phyloP scores from a whole-genome alignment of 2,329 filamentous ascomycete species.

The Xylaria multiplex region DNA sequence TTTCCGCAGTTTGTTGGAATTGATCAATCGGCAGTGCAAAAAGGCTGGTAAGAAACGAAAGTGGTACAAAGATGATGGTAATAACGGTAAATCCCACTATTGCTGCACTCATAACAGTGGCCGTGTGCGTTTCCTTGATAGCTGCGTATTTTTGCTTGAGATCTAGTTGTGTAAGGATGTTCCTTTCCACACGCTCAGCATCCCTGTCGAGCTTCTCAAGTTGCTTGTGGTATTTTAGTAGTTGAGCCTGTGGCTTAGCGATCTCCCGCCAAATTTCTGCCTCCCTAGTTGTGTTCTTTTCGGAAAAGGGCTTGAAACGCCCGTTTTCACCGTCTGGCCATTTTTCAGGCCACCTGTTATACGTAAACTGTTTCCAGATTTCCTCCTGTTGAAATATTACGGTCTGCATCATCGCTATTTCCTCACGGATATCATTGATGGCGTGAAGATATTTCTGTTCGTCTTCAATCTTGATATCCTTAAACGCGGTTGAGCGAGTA shows the following conservation, averaged over 20 bases:
- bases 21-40: constrained; percentile 30
- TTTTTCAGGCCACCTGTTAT: constrained; percentile 19
- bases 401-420: constrained; percentile 29
- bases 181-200: constrained; percentile 20
- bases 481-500: neutral
- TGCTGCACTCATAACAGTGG: constrained; percentile 15
- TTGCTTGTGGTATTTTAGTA: too few relatives aligned
- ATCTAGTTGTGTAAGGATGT: constrained; percentile 18
- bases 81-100: constrained; percentile 33
- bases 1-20: constrained; percentile 16
- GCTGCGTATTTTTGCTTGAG: constrained; percentile 31
- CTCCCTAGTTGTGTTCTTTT: neutral
- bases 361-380: constrained; percentile 24
- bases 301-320: constrained; percentile 10
- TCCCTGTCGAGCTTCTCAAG: too few relatives aligned
- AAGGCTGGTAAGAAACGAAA: constrained; percentile 25
- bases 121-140: constrained; percentile 26
- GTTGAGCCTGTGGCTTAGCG: constrained; percentile 17
- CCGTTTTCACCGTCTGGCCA: constrained; percentile 21
- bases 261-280: constrained; percentile 18
- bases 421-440: constrained; percentile 27
- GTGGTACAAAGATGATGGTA: constrained; percentile 32
- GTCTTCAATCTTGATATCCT: constrained; percentile 20
- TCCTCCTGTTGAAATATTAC: constrained; percentile 30
- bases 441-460: constrained; percentile 20